These are phyloP conservation scores for Tylopilus cervinicoccineus DNA, from an alignment of 768 basidiomycete species.

Conservation along the genomic window DNA sequence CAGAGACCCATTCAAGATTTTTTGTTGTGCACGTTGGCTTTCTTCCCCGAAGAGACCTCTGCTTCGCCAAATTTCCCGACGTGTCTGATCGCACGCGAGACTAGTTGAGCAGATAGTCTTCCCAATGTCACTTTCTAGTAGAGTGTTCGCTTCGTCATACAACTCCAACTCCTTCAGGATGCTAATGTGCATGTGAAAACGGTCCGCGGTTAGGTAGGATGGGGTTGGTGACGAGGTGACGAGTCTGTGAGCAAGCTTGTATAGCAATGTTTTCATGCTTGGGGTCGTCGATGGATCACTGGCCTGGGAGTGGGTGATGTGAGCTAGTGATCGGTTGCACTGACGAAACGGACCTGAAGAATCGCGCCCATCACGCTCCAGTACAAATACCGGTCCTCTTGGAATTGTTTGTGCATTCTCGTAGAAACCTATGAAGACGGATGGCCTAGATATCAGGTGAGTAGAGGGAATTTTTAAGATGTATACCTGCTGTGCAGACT, in stretches of 20 bases:
- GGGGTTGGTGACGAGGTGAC: slow-evolving; percentile 60
- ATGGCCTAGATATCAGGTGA: neutral
- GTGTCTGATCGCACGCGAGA: slow-evolving; percentile 68
- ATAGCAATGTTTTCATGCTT: slow-evolving; percentile 62
- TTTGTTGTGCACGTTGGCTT: slow-evolving; percentile 52
- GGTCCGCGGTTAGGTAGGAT: slow-evolving; percentile 63
- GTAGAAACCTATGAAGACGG: slow-evolving; percentile 56
- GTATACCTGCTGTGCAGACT: slow-evolving; percentile 74
- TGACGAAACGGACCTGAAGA: slow-evolving; percentile 56
- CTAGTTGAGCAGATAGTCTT: slow-evolving; percentile 64
- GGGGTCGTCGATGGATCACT: slow-evolving; percentile 60
- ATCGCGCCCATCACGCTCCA: slow-evolving; percentile 81
- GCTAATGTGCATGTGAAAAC: slow-evolving; percentile 71
- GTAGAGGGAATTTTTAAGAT: neutral
- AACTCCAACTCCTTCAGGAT: slow-evolving; percentile 67
- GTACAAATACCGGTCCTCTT: slow-evolving; percentile 75
- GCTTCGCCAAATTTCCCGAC: slow-evolving; percentile 64
- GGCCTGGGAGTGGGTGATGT: slow-evolving; percentile 45
- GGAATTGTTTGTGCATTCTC: slow-evolving; percentile 81
- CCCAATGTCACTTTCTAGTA: slow-evolving; percentile 68
- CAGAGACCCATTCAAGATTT: slow-evolving; percentile 54
- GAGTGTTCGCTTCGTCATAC: slow-evolving; percentile 64
- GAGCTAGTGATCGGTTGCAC: slow-evolving; percentile 6
- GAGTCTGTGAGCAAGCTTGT: slow-evolving; percentile 74
- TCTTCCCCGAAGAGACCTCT: slow-evolving; percentile 60